Conservation (phyloP, 176 grass and related monocot species). For the Carex cristatella region DNA sequence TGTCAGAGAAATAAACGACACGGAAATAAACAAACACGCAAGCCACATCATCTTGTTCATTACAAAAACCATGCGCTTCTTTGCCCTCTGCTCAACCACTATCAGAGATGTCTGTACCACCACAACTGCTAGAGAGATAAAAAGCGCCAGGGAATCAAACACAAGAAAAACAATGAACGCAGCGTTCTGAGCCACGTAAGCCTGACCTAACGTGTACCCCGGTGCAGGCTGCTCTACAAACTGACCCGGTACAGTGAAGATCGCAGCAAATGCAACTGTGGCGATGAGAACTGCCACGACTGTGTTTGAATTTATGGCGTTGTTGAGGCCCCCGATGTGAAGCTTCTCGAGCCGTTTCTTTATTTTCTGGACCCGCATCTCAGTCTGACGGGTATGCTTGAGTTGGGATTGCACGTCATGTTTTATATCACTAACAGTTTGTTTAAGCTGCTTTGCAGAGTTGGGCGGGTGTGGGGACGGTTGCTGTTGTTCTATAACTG, state of each 20-base stretch:
- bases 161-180: conserved; percentile 85
- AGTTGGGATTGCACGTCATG: conserved; percentile 84
- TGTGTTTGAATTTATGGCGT: conserved; percentile 91
- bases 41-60: conserved; percentile 99
- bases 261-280: conserved; percentile 88
- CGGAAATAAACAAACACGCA: conserved; percentile 77
- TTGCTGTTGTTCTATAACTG: conserved; percentile 49
- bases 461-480: conserved; percentile 48
- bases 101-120: conserved; percentile 89
- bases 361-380: conserved; percentile 82
- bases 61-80: conserved; percentile 92
- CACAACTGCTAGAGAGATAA: conserved; percentile 81
- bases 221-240: conserved; percentile 26
- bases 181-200: conserved; percentile 51
- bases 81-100: conserved; percentile 90
- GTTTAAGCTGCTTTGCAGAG: conserved; percentile 83
- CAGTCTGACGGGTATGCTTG: conserved; percentile 80
- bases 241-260: conserved; percentile 75
- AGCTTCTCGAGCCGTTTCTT: conserved; percentile 80
- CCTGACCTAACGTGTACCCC: conserved; percentile 54
- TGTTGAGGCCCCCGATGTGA: conserved; percentile 87
- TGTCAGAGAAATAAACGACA: conserved; percentile 79
- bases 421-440: conserved; percentile 92
- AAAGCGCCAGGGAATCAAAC: conserved; percentile 79
- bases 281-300: conserved; percentile 93